Evolutionary conservation across 805 yeast species (phyloP).

Genomic region (Nakazawaea pomicola): DNA sequence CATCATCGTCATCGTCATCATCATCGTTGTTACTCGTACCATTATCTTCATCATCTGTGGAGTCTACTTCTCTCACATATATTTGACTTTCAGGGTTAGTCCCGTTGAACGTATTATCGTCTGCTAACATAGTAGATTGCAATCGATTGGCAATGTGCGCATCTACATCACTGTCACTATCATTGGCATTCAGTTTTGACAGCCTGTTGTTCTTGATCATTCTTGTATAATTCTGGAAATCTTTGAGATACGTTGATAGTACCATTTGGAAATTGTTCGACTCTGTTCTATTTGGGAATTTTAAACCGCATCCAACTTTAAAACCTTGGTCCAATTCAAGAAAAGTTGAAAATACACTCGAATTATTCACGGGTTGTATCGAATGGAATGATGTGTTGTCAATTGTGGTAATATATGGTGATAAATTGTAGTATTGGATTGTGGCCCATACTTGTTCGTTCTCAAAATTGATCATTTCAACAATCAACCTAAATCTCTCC

Average conservation of each 20-base stretch:
- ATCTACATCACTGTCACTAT: neutral
- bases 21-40: too few relatives aligned
- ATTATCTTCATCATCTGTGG: constrained; percentile 3
- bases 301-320: constrained; percentile 11
- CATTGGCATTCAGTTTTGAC: too few relatives aligned
- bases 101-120: neutral
- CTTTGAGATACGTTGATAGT: constrained; percentile 3
- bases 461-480: constrained; percentile 4
- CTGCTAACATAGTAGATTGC: neutral
- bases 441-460: constrained; percentile 6
- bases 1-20: constrained; percentile 17
- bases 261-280: constrained; percentile 9
- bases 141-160: neutral
- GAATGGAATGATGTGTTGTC: constrained; percentile 8
- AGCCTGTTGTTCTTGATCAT: constrained; percentile 8
- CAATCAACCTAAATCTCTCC: constrained; percentile 7
- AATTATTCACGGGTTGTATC: constrained; percentile 9
- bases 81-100: neutral
- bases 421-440: constrained; percentile 3
- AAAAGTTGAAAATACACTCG: constrained; percentile 4
- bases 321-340: neutral
- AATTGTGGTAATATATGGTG: constrained; percentile 7
- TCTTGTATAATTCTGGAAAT: constrained; percentile 5
- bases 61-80: neutral
- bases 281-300: constrained; percentile 10